Base-by-base conservation (phyloP, 2,329 filamentous ascomycete species). In the Beauveria pseudobassiana region DNA sequence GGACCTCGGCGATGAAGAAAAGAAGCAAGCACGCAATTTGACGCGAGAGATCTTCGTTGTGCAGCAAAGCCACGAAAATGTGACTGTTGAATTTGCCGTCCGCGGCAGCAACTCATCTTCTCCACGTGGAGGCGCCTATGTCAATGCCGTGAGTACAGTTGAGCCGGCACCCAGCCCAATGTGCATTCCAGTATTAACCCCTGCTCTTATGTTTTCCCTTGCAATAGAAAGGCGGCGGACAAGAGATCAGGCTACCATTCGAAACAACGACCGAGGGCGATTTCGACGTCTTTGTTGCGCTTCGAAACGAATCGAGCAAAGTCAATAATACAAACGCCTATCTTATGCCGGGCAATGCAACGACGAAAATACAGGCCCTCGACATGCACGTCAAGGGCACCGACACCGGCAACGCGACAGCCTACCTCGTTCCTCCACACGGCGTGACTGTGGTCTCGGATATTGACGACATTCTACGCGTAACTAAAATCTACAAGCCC, bases 401-500 rank as follows among this genome's bases (percentile, higher is more conserved):
- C 1, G 71, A 80, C 49, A 83, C 82, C 1, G 89, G 89, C 59
- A 93, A 93, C 67, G 82, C 87, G 5, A 93, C 89, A 1, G 87
- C 88, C 0, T 93, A 90, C 69, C 82, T 93, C 1, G 88, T 93
- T 0, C 89, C 90, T 0, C 77, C 84, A 0, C 77, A 80, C 16
- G 90, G 90, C 20, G 74, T 91, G 24, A 92, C 89, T 1, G 79
- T 93, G 63, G 77, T 93, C 66, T 89, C 86, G 1, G 90, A 93
- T 68, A 90, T 93, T 64, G 89, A 92, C 66, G 90, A 93, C 69
- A 91, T 91, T 62, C 81, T 92, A 0, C 85, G 89, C n/a, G 76
- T 92, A 1, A 93, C 89, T 61, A 90, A 91, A 73, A 93, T 93
- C 70, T 93, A 90, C 71, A 74, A 89, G 53, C 89, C 89, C 0